phyloP scores from a whole-genome alignment of 2,329 filamentous ascomycete species.

The Paecilomyces variotii region DNA sequence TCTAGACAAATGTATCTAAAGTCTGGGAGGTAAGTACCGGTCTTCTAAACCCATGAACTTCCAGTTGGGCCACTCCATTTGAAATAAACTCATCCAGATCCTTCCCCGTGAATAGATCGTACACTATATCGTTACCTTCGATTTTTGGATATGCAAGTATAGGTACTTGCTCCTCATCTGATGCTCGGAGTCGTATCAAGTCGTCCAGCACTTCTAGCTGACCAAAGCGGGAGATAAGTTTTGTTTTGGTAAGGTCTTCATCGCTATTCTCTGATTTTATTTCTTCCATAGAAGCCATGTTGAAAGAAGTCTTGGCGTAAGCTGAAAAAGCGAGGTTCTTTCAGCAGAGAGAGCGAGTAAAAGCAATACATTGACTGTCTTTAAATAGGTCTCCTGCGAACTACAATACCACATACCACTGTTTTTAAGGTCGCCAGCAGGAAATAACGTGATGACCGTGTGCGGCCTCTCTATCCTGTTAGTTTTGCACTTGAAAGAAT shows the following conservation, averaged over 20 bases:
- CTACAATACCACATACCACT: too few species aligned
- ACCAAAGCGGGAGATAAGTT: slow-evolving; percentile 26
- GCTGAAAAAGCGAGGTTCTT: too few species aligned
- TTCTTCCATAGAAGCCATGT: not conserved
- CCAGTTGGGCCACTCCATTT: slow-evolving; percentile 23
- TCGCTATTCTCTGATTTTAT: not conserved
- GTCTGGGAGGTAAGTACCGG: slow-evolving; percentile 7
- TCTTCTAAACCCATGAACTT: slow-evolving; percentile 21
- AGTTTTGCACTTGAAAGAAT: too few species aligned
- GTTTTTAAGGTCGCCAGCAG: too few species aligned
- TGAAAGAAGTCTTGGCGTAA: not conserved
- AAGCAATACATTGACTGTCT: too few species aligned
- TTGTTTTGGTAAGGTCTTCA: not conserved
- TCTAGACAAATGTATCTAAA: not conserved
- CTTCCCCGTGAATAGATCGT: slow-evolving; percentile 35
- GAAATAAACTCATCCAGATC: slow-evolving; percentile 36
- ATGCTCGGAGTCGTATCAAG: slow-evolving; percentile 31
- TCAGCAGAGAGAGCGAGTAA: too few species aligned
- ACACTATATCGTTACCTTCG: slow-evolving; percentile 23
- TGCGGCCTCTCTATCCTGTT: too few species aligned
- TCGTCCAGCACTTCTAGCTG: slow-evolving; percentile 36
- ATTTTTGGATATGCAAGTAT: slow-evolving; percentile 35
- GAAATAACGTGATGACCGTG: too few species aligned
- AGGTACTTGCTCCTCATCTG: slow-evolving; percentile 31
- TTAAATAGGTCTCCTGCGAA: too few species aligned